Percentiles rank a stretch among this genome's conserved stretches.
Evolutionary conservation across 2,329 filamentous ascomycete genomes (phyloP).

Genomic region (Ophiostoma ulmi): DNA sequence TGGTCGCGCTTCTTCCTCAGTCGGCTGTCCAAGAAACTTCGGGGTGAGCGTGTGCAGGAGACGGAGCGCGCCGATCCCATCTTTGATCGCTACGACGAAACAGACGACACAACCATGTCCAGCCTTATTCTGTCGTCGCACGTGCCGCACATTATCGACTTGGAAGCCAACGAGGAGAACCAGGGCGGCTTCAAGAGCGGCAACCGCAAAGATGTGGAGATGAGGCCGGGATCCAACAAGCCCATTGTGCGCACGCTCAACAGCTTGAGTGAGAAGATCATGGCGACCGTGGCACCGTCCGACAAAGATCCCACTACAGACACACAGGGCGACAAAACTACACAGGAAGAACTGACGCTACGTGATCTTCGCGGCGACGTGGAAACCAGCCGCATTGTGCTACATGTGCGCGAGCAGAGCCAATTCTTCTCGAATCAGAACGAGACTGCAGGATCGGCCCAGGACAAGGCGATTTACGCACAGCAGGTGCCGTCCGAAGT

Average conservation of each 20-base stretch:
- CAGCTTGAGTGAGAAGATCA: slow-evolving; percentile 84
- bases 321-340: slow-evolving; percentile 59
- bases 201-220: slow-evolving; percentile 83
- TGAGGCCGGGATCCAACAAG: slow-evolving; percentile 75
- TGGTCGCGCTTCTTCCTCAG: slow-evolving; percentile 95
- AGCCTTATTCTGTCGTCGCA: slow-evolving; percentile 56
- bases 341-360: slow-evolving; percentile 69
- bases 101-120: slow-evolving; percentile 56
- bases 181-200: slow-evolving; percentile 76
- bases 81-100: slow-evolving; percentile 76
- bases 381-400: slow-evolving; percentile 69
- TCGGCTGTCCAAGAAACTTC: slow-evolving; percentile 81
- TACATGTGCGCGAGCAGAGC: slow-evolving; percentile 84
- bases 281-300: slow-evolving; percentile 76
- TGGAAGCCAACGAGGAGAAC: slow-evolving; percentile 93
- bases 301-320: slow-evolving; percentile 64
- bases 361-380: slow-evolving; percentile 72
- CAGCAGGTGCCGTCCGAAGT: slow-evolving; percentile 66
- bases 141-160: slow-evolving; percentile 83
- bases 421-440: slow-evolving; percentile 67
- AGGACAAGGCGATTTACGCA: slow-evolving; percentile 52
- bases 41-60: slow-evolving; percentile 79
- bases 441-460: slow-evolving; percentile 38
- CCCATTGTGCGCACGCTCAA: slow-evolving; percentile 89
- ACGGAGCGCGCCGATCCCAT: slow-evolving; percentile 70